Conservation (phyloP, 139 green algal species). For the Zygnema circumcarinatum region DNA sequence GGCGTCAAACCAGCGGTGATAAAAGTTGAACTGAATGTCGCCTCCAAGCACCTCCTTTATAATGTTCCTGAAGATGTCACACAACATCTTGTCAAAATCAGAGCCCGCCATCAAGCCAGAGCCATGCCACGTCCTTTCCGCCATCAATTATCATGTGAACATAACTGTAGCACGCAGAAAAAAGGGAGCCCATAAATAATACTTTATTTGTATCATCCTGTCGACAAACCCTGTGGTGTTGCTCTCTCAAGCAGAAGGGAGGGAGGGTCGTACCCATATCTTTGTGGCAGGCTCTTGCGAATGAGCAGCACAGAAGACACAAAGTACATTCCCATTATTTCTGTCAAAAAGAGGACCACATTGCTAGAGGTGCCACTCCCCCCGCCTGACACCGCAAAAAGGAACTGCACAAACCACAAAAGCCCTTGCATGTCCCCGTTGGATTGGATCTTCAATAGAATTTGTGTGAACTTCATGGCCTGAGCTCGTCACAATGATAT, state of each 20-base stretch:
- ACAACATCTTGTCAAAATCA: constrained; percentile 6
- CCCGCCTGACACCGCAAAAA: constrained; percentile 51
- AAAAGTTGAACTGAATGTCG: constrained; percentile 63
- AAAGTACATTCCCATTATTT: constrained; percentile 66
- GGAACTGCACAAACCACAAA: constrained; percentile 42
- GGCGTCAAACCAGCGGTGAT: constrained; percentile 61
- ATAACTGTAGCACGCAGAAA: too few species aligned
- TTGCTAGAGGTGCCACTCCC: constrained; percentile 36
- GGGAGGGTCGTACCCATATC: constrained; percentile 60
- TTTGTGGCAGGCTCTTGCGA: constrained; percentile 41
- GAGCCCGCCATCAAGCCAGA: constrained; percentile 15
- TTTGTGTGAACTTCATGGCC: too few species aligned
- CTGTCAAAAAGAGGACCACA: constrained; percentile 59
- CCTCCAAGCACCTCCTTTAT: constrained; percentile 60
- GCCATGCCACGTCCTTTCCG: too few species aligned
- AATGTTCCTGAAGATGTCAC: constrained; percentile 30
- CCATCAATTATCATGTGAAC: too few species aligned
- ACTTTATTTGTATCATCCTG: too few species aligned
- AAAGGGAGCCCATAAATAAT: too few species aligned
- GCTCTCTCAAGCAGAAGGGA: too few species aligned
- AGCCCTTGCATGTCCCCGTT: neutral
- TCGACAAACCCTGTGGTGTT: too few species aligned
- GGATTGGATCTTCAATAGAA: neutral
- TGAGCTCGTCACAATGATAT: too few species aligned
- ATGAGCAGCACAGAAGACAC: constrained; percentile 63